Evolutionary conservation across 164 flowering plant genomes (phyloP).

Genomic region (Sextonia rubra): DNA sequence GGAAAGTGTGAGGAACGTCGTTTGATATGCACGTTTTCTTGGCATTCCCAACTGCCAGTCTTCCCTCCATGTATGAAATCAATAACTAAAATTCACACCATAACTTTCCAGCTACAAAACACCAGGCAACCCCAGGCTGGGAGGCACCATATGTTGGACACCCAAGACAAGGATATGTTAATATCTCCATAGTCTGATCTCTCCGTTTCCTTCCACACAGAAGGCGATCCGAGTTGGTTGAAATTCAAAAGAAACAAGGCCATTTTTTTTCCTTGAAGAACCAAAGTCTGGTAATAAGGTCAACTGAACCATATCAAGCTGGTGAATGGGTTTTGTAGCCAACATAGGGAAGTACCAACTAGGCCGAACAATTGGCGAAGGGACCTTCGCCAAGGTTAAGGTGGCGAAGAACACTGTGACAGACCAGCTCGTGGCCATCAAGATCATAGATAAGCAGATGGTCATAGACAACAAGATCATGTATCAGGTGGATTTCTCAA

Average conservation of each 20-base stretch:
- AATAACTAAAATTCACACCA: background rate
- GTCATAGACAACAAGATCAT: slow-evolving; percentile 49
- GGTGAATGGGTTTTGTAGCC: slow-evolving; percentile 41
- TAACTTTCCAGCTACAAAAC: background rate
- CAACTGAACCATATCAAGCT: background rate
- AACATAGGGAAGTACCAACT: slow-evolving; percentile 63
- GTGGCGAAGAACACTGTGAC: slow-evolving; percentile 40
- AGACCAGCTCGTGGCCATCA: slow-evolving; percentile 51
- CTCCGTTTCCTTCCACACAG: background rate
- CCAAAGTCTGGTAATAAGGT: too few species aligned
- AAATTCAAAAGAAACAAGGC: background rate
- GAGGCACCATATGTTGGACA: background rate
- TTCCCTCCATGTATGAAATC: background rate
- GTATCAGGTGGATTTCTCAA: slow-evolving; percentile 37
- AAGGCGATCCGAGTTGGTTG: background rate
- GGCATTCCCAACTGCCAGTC: slow-evolving; percentile 1
- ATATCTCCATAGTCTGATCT: background rate
- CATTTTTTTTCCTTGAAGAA: too few species aligned
- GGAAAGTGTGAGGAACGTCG: background rate
- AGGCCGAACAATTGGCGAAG: slow-evolving; percentile 62
- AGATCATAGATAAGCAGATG: slow-evolving; percentile 66
- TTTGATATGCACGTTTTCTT: background rate
- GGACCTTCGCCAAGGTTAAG: slow-evolving; percentile 77
- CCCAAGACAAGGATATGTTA: background rate
- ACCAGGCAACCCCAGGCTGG: background rate